Evolutionary conservation across 1,284 basidiomycete species (phyloP).

Genomic region (Pseudozyma pruni): DNA sequence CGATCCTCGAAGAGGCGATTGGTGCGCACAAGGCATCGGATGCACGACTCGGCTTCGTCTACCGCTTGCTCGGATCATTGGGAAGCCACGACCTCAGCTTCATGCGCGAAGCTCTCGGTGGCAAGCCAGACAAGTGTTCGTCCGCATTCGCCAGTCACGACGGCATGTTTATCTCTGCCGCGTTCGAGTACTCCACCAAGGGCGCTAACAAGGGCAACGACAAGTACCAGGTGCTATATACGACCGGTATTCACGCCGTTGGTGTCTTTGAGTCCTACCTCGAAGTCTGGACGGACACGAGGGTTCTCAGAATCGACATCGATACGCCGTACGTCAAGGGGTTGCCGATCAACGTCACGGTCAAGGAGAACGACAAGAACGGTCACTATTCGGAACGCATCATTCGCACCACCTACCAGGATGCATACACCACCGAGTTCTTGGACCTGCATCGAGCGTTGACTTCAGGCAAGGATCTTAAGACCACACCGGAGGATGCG

Average conservation of each 20-base stretch:
- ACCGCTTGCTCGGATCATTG: conserved; percentile 66
- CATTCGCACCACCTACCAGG: conserved; percentile 69
- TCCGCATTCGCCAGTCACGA: conserved; percentile 42
- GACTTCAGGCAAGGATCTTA: conserved; percentile 17
- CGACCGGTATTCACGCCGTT: conserved; percentile 62
- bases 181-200: conserved; percentile 34
- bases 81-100: conserved; percentile 69
- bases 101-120: conserved; percentile 68
- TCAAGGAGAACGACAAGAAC: conserved; percentile 60
- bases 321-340: conserved; percentile 69
- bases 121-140: conserved; percentile 35
- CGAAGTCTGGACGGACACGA: conserved; percentile 69
- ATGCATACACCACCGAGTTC: conserved; percentile 69
- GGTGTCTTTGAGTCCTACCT: conserved; percentile 70
- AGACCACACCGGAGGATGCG: conserved; percentile 43
- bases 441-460: conserved; percentile 64
- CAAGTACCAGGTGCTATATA: conserved; percentile 47
- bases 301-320: conserved; percentile 68
- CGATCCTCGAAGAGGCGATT: conserved; percentile 52
- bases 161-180: conserved; percentile 51
- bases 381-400: conserved; percentile 59
- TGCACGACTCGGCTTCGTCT: conserved; percentile 58
- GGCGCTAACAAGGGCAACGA: conserved; percentile 22
- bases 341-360: conserved; percentile 68
- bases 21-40: conserved; percentile 38